phyloP scores from a whole-genome alignment of 768 basidiomycete genomes.

The Auricularia auricula-judae region DNA sequence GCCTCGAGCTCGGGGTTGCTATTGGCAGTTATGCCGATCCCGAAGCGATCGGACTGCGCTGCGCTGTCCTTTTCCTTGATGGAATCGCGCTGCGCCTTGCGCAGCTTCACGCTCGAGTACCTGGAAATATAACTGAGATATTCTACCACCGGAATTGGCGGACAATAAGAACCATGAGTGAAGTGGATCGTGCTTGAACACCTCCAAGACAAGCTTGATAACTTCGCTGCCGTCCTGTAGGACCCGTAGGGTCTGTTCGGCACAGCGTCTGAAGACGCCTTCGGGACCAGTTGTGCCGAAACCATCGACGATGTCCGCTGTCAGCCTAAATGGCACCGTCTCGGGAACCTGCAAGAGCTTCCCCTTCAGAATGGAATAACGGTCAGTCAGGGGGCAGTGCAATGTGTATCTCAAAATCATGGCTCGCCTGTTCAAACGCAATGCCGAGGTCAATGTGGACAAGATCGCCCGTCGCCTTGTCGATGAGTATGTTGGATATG shows the following conservation, averaged over 20 bases:
- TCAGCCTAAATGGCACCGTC: conserved; percentile 89
- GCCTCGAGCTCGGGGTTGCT: conserved; percentile 69
- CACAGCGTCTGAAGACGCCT: conserved; percentile 91
- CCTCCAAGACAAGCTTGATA: conserved; percentile 90
- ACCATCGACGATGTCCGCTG: conserved; percentile 87
- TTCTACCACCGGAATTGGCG: too few species aligned
- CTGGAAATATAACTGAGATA: not conserved
- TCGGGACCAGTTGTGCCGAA: conserved; percentile 83
- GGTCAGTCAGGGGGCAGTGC: conserved; percentile 1
- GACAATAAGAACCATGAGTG: conserved; percentile 63
- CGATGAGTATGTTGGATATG: conserved; percentile 82
- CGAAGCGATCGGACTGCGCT: conserved; percentile 21
- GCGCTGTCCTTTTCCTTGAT: conserved; percentile 5
- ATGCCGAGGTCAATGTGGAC: conserved; percentile 96
- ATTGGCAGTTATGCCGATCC: conserved; percentile 47
- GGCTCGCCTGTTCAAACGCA: conserved; percentile 81
- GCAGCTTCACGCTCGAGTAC: not conserved
- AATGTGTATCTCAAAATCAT: not conserved
- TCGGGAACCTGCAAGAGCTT: conserved; percentile 72
- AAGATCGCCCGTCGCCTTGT: conserved; percentile 70
- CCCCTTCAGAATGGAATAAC: conserved; percentile 39
- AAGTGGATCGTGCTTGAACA: conserved; percentile 95
- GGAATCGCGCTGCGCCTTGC: conserved; percentile 9
- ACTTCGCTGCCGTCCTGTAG: conserved; percentile 75
- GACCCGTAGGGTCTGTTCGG: conserved; percentile 89